Base-by-base conservation (phyloP, 352 stramenopile species). In the Blastocystis sp. region DNA sequence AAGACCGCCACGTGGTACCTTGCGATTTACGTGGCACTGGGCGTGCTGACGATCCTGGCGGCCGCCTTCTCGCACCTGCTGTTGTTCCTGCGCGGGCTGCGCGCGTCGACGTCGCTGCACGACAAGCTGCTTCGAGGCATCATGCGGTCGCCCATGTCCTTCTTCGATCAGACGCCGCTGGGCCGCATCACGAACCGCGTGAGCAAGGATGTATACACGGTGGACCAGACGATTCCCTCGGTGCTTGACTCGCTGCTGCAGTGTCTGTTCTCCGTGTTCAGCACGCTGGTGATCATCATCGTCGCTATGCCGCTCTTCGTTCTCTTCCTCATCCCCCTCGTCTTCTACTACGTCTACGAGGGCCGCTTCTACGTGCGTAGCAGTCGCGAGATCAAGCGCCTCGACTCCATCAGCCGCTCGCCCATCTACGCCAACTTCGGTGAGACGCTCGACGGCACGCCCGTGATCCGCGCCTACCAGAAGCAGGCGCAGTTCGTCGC, bases 351-450 rank as follows among this genome's bases (percentile, higher is more conserved):
- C 89, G 90, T 92, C 52, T 90, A 89, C 10, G 91, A 94, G 42
- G 91, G 96, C 91, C 95, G 95, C 17, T 98, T 98, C 89, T 98
- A 97, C 89, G 95, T 97, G 89, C 93, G 92, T 80, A 95, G 92
- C 1, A 93, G 93, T 80, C 89, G 94, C 34, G 93, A 97, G 89
- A 91, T 97, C 21, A 94, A 96, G 87, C 90, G 94, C 66, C 90
- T 97, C 14, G 94, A 97, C 64, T 94, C 92, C 34, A 91, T 94
- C 3, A 92, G 87, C 70, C 79, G 93, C 66, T 95, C 94, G 59
- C 96, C 97, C 21, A 94, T 99, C n/a, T 98, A 98, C 90, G 93
- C 94, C 11, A 90, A 98, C 88, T 90, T 98, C 34, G 94, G 93
- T 0, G 95, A 99, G 91, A 98, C 95, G 3, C 66, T 89, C 1